Evolutionary conservation across 2,329 filamentous ascomycete species (phyloP).

Genomic region (Penicillium crustosum): DNA sequence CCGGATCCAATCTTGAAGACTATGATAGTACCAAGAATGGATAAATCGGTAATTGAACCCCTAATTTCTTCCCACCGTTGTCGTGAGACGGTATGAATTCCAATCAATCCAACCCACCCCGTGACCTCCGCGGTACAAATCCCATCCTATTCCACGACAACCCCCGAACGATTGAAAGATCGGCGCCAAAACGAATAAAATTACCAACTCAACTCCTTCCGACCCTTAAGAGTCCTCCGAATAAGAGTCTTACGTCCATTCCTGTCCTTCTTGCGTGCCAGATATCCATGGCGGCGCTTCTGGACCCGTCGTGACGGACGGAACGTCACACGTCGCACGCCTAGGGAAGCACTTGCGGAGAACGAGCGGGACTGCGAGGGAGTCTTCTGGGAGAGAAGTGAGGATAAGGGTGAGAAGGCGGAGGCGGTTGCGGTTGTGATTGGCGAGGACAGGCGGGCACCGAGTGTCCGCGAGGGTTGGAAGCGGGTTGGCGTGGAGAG

Average conservation of each 20-base stretch:
- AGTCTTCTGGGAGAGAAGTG: conserved; percentile 29
- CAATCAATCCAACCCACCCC: neutral
- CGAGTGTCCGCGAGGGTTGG: conserved; percentile 31
- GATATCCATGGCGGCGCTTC: conserved; percentile 62
- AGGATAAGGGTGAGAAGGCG: conserved; percentile 18
- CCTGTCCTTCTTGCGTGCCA: conserved; percentile 53
- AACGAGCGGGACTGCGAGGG: conserved; percentile 39
- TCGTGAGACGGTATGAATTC: neutral
- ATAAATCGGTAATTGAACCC: neutral
- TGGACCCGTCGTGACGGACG: conserved; percentile 60
- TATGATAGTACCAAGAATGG: neutral
- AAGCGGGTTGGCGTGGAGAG: conserved; percentile 29
- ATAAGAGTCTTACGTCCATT: conserved; percentile 56
- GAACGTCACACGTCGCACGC: conserved; percentile 54
- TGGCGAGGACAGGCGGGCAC: conserved; percentile 19
- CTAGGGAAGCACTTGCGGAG: conserved; percentile 46
- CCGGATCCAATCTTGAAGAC: neutral
- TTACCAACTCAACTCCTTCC: conserved; percentile 55
- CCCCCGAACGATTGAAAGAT: neutral
- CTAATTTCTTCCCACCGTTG: neutral
- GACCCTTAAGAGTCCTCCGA: conserved; percentile 55
- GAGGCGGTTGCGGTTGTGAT: conserved; percentile 11
- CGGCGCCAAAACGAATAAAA: neutral
- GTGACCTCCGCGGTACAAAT: neutral
- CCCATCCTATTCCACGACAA: neutral